Base-by-base conservation (phyloP, 73 alveolate species). In the Paramecium caudatum region DNA sequence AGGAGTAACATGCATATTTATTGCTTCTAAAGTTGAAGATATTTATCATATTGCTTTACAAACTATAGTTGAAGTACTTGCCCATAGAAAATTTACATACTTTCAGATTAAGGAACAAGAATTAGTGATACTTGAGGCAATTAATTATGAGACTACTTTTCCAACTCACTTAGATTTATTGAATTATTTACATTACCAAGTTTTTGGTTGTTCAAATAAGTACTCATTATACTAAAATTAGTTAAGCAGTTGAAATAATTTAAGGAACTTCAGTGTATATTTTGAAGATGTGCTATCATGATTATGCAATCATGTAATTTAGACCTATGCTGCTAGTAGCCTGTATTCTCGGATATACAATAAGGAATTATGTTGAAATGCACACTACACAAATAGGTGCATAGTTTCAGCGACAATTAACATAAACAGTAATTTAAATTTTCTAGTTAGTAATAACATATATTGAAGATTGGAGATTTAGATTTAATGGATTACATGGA, bases 21-120 rank as follows among this genome's bases (percentile, higher is more conserved):
- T 96, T 32, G 97, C 98, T 41, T 91, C 98, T 13, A 96, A 96
- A 82, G 61, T 92, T 47, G 96, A 95, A 62, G 99, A 96, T 48
- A 45, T 93, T 62, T 36, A 46, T 43, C 98, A 91, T 2, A 48
- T 91, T 30, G 50, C 93, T 15, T 27, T 91, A 1, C 21, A 30
- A 32, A 74, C 39, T 16, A 50, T 83, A 6, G 65, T 83, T 1
- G 33, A 30, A 33, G 69, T 36, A 17, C 83, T 83, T 83, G 70
- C 82, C 13, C 93, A 86, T 27, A 86, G 65, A 15, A 86, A 86
- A 63, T 86, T 17, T 69, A 17, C 55, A 1, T 43, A 36, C 27
- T 25, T 19, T 55, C 33, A 62, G 46, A 86, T 86, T 4, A 86
- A 78, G 47, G 47, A 61, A 21, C 39, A 49, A 5, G 93, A 86